A percentile compares a stretch with the other conserved stretches of the same genome.
Conservation (phyloP, 2,329 filamentous ascomycete genomes). For the Pseudocercospora musae region DNA sequence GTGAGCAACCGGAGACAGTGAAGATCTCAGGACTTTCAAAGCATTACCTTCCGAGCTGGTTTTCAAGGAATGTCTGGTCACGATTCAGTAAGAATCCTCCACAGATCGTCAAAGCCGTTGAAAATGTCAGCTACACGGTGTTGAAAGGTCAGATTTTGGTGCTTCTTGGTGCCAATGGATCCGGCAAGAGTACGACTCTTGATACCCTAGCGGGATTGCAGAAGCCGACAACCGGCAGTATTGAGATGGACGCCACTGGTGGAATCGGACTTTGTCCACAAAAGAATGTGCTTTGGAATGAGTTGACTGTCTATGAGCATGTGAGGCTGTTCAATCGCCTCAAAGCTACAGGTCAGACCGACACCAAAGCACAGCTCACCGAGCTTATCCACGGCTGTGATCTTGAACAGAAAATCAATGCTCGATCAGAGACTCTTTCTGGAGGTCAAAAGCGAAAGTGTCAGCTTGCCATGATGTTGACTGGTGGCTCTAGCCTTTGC, state of each 20-base stretch:
- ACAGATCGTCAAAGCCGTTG: conserved; percentile 75
- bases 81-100: conserved; percentile 49
- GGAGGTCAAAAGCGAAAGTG: conserved; percentile 91
- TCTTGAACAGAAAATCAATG: conserved; percentile 68
- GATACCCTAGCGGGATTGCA: conserved; percentile 81
- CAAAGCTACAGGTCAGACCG: conserved; percentile 63
- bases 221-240: conserved; percentile 69
- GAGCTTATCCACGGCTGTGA: conserved; percentile 69
- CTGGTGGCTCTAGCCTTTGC: conserved; percentile 81
- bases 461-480: conserved; percentile 93
- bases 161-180: conserved; percentile 81
- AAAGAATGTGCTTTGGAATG: conserved; percentile 88
- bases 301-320: conserved; percentile 80
- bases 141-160: conserved; percentile 79
- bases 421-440: conserved; percentile 72
- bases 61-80: conserved; percentile 49
- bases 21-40: conserved; percentile 73
- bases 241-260: conserved; percentile 71
- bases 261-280: conserved; percentile 84
- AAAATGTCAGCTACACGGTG: conserved; percentile 67
- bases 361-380: conserved; percentile 57
- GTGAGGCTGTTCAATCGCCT: conserved; percentile 76
- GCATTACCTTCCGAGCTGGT: conserved; percentile 65
- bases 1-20: conserved; percentile 53
- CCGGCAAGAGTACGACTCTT: conserved; percentile 83